These are phyloP conservation scores for Graphiopsis chlorocephala DNA, from an alignment of 2,329 filamentous ascomycete genomes.

Conservation along the genomic window DNA sequence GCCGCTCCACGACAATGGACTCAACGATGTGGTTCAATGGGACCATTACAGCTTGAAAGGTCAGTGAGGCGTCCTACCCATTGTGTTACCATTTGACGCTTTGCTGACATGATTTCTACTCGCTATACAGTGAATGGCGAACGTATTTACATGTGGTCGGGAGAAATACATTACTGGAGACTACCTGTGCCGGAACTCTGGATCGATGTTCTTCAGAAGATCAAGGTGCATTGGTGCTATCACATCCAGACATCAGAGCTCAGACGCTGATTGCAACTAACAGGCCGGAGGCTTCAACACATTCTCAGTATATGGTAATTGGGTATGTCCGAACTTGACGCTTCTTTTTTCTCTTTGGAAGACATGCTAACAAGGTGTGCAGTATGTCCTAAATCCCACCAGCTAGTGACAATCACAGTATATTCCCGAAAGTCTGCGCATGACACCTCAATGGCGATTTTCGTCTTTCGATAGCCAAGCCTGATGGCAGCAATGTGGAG, in stretches of 20 bases:
- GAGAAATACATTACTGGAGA: constrained; percentile 69
- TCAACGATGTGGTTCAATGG: constrained; percentile 46
- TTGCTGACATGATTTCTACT: background rate
- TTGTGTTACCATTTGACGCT: background rate
- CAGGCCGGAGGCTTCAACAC: constrained; percentile 69
- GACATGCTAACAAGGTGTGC: background rate
- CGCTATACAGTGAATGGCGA: constrained; percentile 58
- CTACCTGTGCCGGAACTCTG: constrained; percentile 62
- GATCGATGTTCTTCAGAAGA: constrained; percentile 76
- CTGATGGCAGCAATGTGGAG: background rate
- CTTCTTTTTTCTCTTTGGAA: background rate
- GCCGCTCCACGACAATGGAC: constrained; percentile 49
- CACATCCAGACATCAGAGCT: no score
- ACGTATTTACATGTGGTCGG: constrained; percentile 68
- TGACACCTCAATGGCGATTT: background rate
- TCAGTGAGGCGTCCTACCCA: background rate
- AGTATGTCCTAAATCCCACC: background rate
- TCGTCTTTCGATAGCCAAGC: background rate
- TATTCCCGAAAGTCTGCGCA: no score
- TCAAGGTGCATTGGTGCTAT: constrained; percentile 52
- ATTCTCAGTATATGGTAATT: constrained; percentile 76
- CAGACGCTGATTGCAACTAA: background rate
- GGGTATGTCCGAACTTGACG: constrained; percentile 35
- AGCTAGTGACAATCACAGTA: no score
- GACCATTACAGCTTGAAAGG: constrained; percentile 57